Evolutionary conservation across 306 rosid genomes (phyloP).

Genomic region (Cucumis hystrix): DNA sequence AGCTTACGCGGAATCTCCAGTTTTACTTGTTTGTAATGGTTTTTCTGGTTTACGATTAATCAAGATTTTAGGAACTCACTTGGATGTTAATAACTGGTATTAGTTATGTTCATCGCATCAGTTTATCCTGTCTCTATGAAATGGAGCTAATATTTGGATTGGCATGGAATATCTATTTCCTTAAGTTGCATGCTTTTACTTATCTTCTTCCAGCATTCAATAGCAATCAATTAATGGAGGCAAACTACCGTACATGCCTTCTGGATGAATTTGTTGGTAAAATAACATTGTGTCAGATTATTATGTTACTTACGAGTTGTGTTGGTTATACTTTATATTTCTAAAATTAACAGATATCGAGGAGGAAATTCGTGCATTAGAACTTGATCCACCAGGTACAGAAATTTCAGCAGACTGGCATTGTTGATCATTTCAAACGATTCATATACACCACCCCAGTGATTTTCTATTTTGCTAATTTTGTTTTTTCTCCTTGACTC

Average conservation of each 20-base stretch:
- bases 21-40: no score
- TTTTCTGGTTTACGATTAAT: not conserved
- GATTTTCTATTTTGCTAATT: not conserved
- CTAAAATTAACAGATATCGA: not conserved
- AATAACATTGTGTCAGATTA: not conserved
- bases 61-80: not conserved
- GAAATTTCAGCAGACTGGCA: not conserved
- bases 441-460: no score
- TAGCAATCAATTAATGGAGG: not conserved
- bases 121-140: not conserved
- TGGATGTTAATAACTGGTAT: not conserved
- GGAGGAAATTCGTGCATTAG: conserved; percentile 7
- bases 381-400: conserved; percentile 4
- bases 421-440: not conserved
- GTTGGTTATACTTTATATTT: not conserved
- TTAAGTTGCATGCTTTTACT: not conserved
- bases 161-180: not conserved
- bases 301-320: not conserved
- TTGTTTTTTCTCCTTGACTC: conserved; percentile 7
- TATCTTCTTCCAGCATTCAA: not conserved
- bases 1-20: not conserved
- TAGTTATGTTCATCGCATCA: not conserved
- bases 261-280: not conserved
- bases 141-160: not conserved
- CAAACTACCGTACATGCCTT: not conserved